Evolutionary conservation across 441 rosid genomes (phyloP), one percentile per base, ranked within the genome.

Genomic region (Kokia cookei): DNA sequence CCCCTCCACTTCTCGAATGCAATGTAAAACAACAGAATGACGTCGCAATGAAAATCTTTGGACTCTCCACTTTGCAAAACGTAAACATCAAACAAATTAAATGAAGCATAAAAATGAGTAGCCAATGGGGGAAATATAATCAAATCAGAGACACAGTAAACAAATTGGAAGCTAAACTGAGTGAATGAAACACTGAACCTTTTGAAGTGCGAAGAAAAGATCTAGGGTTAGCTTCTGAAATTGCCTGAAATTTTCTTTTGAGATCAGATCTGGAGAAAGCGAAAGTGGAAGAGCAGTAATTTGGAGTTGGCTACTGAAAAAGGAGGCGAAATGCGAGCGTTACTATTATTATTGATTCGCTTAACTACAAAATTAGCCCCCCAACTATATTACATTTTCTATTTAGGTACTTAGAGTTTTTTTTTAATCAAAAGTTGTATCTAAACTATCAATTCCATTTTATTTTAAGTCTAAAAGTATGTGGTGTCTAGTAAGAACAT

Each of bases 221-320:
- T 69, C 47, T 69, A 35, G 1, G 29, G 19, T 32, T 69, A 19
- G 10, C 61, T 2, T 69, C 53, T 50, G 45, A 51, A 51, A 27
- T 50, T 69, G 54, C 72, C 72, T 51, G 32, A 35, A 59, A 60
- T 11, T 29, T 8, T 3, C 19, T 4, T 51, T 35, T 7, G 48
- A 69, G 45, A 69, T 32, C 60, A 69, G 73, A 69, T 69, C 73
- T 35, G 73, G 73, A 17, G 47, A 51, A 29, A 15, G 7, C 4
- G 11, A 22, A 35, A 69, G 47, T 17, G 15, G 73, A 69, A 29
- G 27, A 60, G 57, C 48, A 53, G 61, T 32, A 50, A 48, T 3
- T 60, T 19, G 29, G 47, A 9, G 22, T 43, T 50, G 27, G 47
- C 60, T 32, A 51, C 72, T 4, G 60, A 2, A 32, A 48, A 29